Conservation (phyloP, 2,329 filamentous ascomycete species). For the Calonectria pseudoturangicola region DNA sequence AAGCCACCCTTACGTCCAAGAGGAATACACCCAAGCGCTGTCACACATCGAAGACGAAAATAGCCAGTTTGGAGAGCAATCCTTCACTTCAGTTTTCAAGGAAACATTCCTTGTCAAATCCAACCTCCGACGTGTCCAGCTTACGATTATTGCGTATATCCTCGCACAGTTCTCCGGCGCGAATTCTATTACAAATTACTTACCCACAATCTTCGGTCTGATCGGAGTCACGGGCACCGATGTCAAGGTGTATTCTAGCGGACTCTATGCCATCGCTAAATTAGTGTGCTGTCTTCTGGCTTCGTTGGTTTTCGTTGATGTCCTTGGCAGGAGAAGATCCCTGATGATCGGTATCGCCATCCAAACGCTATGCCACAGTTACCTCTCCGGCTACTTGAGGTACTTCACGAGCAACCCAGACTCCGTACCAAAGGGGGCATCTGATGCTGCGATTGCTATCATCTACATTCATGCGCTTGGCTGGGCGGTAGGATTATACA, state of each 20-base stretch:
- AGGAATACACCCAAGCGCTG: slow-evolving; percentile 16
- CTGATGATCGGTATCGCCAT: slow-evolving; percentile 32
- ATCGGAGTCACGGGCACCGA: slow-evolving; percentile 19
- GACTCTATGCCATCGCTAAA: not conserved
- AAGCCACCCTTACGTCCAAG: slow-evolving; percentile 15
- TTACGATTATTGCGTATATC: slow-evolving; percentile 47
- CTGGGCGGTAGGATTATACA: slow-evolving; percentile 46
- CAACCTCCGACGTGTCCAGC: slow-evolving; percentile 45
- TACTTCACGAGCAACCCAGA: not conserved
- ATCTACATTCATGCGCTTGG: slow-evolving; percentile 46
- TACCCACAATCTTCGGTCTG: slow-evolving; percentile 29
- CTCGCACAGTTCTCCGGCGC: slow-evolving; percentile 47
- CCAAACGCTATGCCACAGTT: slow-evolving; percentile 13
- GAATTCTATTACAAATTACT: slow-evolving; percentile 36
- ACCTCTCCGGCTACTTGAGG: slow-evolving; percentile 13
- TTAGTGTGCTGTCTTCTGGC: slow-evolving; percentile 5
- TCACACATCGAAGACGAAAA: slow-evolving; percentile 25
- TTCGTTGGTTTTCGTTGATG: slow-evolving; percentile 21
- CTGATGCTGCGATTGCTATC: slow-evolving; percentile 35
- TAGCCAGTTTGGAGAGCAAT: slow-evolving; percentile 22
- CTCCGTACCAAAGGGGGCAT: slow-evolving; percentile 3
- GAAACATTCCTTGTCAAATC: slow-evolving; percentile 41
- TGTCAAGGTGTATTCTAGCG: slow-evolving; percentile 27
- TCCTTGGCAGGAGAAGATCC: slow-evolving; percentile 22
- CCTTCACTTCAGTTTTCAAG: slow-evolving; percentile 9